phyloP scores from a whole-genome alignment of 768 basidiomycete species.

The Rhizopogon rudus region DNA sequence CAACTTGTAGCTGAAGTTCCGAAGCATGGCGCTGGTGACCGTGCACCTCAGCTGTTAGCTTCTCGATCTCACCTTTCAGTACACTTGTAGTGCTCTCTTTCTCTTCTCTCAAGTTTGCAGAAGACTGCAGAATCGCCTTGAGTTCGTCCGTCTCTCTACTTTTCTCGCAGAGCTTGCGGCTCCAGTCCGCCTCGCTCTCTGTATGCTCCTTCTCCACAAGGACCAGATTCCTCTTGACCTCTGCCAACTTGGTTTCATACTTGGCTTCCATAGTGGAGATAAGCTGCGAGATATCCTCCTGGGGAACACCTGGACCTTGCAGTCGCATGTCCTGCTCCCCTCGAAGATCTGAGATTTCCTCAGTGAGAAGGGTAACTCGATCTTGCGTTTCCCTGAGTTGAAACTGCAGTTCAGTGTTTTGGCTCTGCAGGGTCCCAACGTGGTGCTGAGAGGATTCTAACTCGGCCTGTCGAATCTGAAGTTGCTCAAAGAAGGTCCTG shows the following conservation, averaged over 20 bases:
- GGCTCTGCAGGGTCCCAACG: conserved; percentile 68
- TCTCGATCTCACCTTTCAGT: conserved; percentile 52
- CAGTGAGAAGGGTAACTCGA: conserved; percentile 61
- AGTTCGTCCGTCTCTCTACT: conserved; percentile 72
- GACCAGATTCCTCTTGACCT: conserved; percentile 59
- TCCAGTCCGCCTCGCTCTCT: conserved; percentile 89
- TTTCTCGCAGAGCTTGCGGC: conserved; percentile 75
- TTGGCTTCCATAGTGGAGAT: conserved; percentile 70
- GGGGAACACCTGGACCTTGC: conserved; percentile 38
- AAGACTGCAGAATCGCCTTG: conserved; percentile 50
- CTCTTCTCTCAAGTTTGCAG: conserved; percentile 54
- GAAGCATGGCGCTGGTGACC: conserved; percentile 46
- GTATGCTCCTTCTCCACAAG: conserved; percentile 77
- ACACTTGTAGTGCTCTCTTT: conserved; percentile 46
- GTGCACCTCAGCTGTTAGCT: conserved; percentile 43
- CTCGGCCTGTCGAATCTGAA: conserved; percentile 88
- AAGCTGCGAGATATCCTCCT: conserved; percentile 68
- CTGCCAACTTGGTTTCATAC: conserved; percentile 71
- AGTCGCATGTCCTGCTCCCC: conserved; percentile 48
- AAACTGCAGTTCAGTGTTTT: conserved; percentile 81
- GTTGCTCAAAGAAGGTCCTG: conserved; percentile 75
- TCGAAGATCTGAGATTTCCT: conserved; percentile 62
- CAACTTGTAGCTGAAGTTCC: conserved; percentile 49
- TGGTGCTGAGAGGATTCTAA: conserved; percentile 78
- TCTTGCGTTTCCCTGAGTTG: conserved; percentile 81